Evolutionary conservation across 192 early-diverging fungal species (phyloP).

Genomic region (Coemansia sp.): DNA sequence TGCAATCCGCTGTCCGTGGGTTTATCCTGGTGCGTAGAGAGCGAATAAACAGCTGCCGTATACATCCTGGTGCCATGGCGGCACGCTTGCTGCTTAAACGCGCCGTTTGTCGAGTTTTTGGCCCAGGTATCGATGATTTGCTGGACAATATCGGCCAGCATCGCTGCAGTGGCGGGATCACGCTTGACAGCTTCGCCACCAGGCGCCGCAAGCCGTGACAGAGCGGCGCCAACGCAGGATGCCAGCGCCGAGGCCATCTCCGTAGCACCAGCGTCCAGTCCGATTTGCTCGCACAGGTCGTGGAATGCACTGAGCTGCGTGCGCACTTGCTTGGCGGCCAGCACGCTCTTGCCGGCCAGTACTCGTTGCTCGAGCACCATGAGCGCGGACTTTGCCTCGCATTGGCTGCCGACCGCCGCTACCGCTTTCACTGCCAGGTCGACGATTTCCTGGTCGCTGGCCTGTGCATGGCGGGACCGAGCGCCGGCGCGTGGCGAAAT

Average conservation of each 20-base stretch:
- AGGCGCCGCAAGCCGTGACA: neutral
- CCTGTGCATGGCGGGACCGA: no score
- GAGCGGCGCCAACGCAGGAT: constrained; percentile 2
- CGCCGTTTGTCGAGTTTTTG: constrained; percentile 4
- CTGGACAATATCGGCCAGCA: neutral
- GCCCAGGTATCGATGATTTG: constrained; percentile 9
- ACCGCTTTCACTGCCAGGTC: neutral
- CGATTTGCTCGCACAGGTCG: neutral
- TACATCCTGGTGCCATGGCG: constrained; percentile 24
- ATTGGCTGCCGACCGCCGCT: neutral
- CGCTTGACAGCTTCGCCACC: neutral
- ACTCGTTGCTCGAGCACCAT: constrained; percentile 2
- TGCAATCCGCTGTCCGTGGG: neutral
- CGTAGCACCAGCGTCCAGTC: neutral
- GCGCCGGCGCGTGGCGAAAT: neutral
- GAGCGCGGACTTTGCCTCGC: neutral
- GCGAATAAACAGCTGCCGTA: constrained; percentile 13
- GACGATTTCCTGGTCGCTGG: neutral
- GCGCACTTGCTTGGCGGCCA: neutral
- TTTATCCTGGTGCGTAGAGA: constrained; percentile 1
- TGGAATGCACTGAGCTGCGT: constrained; percentile 20
- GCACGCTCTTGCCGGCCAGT: neutral
- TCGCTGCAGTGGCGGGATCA: neutral
- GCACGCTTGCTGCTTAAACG: constrained; percentile 26
- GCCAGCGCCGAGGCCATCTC: constrained; percentile 4